Evolutionary conservation across 1,284 basidiomycete species (phyloP).

Genomic region (Erythrobasidium hasegawianum): DNA sequence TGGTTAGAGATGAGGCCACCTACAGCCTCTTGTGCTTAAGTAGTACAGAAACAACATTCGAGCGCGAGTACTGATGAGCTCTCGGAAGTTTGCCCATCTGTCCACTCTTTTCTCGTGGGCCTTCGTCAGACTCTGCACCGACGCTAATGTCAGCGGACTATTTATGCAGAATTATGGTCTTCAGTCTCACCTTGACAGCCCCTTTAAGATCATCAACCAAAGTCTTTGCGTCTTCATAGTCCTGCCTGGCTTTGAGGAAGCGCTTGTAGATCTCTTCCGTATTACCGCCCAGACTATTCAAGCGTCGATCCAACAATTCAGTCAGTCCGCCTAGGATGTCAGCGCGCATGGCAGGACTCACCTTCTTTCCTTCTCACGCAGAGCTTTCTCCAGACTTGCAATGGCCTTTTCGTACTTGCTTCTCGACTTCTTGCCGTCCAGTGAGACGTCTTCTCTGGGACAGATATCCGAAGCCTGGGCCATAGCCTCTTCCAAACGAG

Average conservation of each 20-base stretch:
- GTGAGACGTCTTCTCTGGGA: slow-evolving; percentile 47
- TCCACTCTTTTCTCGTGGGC: slow-evolving; percentile 64
- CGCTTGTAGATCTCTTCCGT: slow-evolving; percentile 56
- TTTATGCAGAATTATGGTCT: neutral
- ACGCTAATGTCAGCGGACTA: neutral
- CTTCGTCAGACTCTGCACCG: slow-evolving; percentile 57
- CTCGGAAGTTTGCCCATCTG: slow-evolving; percentile 82
- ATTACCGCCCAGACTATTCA: slow-evolving; percentile 5
- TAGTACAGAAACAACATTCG: slow-evolving; percentile 76
- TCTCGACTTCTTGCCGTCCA: slow-evolving; percentile 40
- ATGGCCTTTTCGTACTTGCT: slow-evolving; percentile 38
- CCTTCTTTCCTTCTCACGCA: slow-evolving; percentile 58
- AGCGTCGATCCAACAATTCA: neutral
- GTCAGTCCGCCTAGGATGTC: neutral
- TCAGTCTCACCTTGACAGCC: slow-evolving; percentile 59
- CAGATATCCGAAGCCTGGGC: slow-evolving; percentile 31
- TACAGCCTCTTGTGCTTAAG: slow-evolving; percentile 71
- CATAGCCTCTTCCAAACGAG: slow-evolving; percentile 25
- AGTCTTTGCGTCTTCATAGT: slow-evolving; percentile 58
- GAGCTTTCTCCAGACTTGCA: slow-evolving; percentile 52
- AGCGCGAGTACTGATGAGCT: slow-evolving; percentile 77
- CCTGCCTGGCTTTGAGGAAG: slow-evolving; percentile 62
- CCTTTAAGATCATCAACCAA: slow-evolving; percentile 62
- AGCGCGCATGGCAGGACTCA: slow-evolving; percentile 57
- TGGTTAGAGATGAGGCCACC: slow-evolving; percentile 62